Evolutionary conservation across 176 grass and related monocot species (phyloP).

Genomic region (Hsuehochloa calcarea): DNA sequence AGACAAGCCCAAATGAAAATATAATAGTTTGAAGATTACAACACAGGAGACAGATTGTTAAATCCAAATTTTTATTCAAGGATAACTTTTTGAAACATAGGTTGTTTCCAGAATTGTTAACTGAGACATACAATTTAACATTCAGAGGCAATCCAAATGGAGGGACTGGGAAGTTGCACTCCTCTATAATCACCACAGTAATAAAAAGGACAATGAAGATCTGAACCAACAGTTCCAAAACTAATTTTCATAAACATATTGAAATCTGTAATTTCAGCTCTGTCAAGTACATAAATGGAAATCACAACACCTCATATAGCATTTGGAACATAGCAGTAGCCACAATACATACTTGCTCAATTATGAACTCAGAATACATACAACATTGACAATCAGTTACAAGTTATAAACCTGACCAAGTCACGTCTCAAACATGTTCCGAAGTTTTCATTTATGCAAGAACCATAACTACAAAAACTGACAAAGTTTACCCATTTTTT

Average conservation of each 20-base stretch:
- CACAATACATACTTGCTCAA: background rate
- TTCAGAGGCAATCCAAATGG: background rate
- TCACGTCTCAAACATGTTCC: too few relatives aligned
- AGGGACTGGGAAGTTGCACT: background rate
- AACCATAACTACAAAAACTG: too few relatives aligned
- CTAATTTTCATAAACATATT: background rate
- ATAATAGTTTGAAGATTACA: too few relatives aligned
- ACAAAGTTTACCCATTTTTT: too few relatives aligned
- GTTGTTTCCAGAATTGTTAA: too few relatives aligned
- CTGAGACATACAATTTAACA: too few relatives aligned
- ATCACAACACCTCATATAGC: too few relatives aligned
- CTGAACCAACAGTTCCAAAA: background rate
- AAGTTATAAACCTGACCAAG: background rate
- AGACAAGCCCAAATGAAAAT: too few relatives aligned
- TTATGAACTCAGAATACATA: background rate
- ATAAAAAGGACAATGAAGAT: background rate
- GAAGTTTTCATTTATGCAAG: too few relatives aligned
- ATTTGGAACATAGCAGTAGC: too few relatives aligned
- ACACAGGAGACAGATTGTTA: background rate
- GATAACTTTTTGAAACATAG: background rate
- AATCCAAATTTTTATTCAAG: background rate
- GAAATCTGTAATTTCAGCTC: slow-evolving; percentile 1
- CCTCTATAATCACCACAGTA: background rate
- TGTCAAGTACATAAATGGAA: too few relatives aligned
- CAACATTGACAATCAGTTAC: background rate